Conservation (phyloP, 2,329 filamentous ascomycete genomes). For the Xylariomycetidae sp. region DNA sequence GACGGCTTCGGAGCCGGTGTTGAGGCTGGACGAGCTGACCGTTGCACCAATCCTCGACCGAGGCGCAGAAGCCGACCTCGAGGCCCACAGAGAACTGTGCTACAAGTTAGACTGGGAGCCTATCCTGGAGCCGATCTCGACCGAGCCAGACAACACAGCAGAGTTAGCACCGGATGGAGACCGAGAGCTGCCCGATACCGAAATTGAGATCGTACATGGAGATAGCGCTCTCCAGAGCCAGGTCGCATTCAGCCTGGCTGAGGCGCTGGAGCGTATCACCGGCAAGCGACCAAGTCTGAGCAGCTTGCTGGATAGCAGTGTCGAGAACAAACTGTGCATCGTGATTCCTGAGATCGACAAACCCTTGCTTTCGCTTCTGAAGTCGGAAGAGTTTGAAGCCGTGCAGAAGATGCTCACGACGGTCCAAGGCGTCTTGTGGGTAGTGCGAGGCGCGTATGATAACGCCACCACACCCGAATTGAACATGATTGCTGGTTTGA, state of each 20-base stretch:
- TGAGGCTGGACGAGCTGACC: constrained; percentile 32
- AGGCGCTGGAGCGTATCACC: constrained; percentile 26
- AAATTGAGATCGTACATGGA: constrained; percentile 35
- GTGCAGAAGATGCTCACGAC: constrained; percentile 25
- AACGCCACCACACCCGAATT: constrained; percentile 26
- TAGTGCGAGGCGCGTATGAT: constrained; percentile 30
- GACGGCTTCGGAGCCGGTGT: constrained; percentile 26
- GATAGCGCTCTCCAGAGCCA: constrained; percentile 27
- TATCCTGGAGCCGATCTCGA: constrained; percentile 25
- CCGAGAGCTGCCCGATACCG: constrained; percentile 17
- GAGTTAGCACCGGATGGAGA: constrained; percentile 9
- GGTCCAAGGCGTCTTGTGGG: constrained; percentile 31
- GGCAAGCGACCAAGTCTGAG: constrained; percentile 28
- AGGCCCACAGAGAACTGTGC: constrained; percentile 36
- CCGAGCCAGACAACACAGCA: constrained; percentile 8
- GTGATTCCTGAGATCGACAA: constrained; percentile 40
- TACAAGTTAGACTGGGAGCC: constrained; percentile 44
- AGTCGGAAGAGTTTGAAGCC: constrained; percentile 31
- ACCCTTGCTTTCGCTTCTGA: constrained; percentile 37
- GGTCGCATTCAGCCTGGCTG: constrained; percentile 29
- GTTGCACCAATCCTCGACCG: constrained; percentile 38
- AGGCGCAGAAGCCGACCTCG: constrained; percentile 21
- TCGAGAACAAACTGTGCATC: constrained; percentile 34
- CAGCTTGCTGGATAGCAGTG: constrained; percentile 23
- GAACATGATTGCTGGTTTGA: constrained; percentile 29